Evolutionary conservation across 73 alveolate genomes (phyloP), one percentile per base, ranked within the genome.

Genomic region (Stentor roeselii): DNA sequence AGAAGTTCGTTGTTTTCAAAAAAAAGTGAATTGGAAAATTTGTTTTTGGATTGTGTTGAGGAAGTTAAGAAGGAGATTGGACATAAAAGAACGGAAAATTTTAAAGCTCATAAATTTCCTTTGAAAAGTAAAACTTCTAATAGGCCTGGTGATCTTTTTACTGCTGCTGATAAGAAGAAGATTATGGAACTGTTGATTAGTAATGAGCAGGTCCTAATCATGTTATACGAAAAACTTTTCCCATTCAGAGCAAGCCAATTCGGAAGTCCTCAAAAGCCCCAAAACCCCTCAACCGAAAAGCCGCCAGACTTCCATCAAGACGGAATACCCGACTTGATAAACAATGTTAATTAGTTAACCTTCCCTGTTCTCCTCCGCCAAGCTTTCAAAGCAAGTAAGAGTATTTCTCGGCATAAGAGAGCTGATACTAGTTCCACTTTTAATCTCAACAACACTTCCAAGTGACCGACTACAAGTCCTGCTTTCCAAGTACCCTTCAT

Each of bases 41-140:
- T 95, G 86, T 95, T 95, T 89, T 78, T 95, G 35, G 88, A 93
- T 15, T 95, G 99, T 77, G 89, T 95, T 36, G 99, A 95, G 77
- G 94, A 92, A 59, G 99, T 95, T n/a, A 77, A 96, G 50, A 95
- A 94, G 82, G 95, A 95, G 60, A 91, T 95, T 31, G 80, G 86
- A 1, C 90, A 89, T 74, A 90, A 96, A 60, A 0, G 83, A 6
- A n/a, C 80, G 14, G 34, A 67, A 67, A 67, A n/a, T 21, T 32
- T 67, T 30, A 21, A 11, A 11, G 21, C 11, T 67, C 80, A 67
- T 27, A 67, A 67, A 67, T 67, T 67, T 34, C 41, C 41, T 21
- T 21, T 21, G 34, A 67, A 39, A 74, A 21, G 36, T n/a, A 85
- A 37, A 35, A 27, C 50, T 84, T 75, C 50, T 35, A 60, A 3